A percentile compares a stretch with the other conserved stretches of the same genome.
Evolutionary conservation across 208 protist species (phyloP).

Genomic region (Trypanosoma cruzi): DNA sequence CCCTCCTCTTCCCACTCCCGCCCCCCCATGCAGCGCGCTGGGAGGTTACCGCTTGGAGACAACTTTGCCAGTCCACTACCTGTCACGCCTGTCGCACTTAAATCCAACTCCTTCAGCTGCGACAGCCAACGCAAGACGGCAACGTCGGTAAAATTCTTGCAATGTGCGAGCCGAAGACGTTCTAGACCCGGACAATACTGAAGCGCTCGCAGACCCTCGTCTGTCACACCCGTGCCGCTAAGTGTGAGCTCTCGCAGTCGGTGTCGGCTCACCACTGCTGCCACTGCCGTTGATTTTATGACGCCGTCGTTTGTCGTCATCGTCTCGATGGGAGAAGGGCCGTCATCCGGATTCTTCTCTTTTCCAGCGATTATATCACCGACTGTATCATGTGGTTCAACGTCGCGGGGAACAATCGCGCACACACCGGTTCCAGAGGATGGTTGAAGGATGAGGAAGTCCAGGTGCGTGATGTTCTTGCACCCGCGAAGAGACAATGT

Average conservation of each 20-base stretch:
- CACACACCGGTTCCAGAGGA: background rate
- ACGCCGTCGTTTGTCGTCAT: background rate
- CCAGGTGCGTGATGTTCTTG: conserved; percentile 26
- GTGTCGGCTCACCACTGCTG: conserved; percentile 1
- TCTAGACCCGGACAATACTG: conserved; percentile 30
- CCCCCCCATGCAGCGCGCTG: background rate
- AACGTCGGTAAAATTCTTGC: conserved; percentile 28
- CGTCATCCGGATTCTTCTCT: background rate
- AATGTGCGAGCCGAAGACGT: conserved; percentile 33
- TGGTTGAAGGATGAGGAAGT: conserved; percentile 30
- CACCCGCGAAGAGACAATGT: conserved; percentile 43
- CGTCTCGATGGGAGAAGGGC: background rate
- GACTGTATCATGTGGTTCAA: background rate
- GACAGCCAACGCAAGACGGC: conserved; percentile 28
- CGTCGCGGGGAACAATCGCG: background rate
- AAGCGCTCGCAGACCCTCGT: conserved; percentile 27
- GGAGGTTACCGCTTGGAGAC: background rate
- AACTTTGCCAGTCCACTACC: conserved; percentile 6
- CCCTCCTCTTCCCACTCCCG: no score
- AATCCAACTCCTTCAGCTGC: conserved; percentile 45
- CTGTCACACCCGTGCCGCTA: conserved; percentile 33
- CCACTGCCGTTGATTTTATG: background rate
- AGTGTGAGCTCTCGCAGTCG: conserved; percentile 37
- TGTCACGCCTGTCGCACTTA: conserved; percentile 36
- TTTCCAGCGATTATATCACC: background rate